These are phyloP conservation scores for Coccomyxa subellipsoidea DNA, from an alignment of 163 green algal genomes.

Conservation along the genomic window DNA sequence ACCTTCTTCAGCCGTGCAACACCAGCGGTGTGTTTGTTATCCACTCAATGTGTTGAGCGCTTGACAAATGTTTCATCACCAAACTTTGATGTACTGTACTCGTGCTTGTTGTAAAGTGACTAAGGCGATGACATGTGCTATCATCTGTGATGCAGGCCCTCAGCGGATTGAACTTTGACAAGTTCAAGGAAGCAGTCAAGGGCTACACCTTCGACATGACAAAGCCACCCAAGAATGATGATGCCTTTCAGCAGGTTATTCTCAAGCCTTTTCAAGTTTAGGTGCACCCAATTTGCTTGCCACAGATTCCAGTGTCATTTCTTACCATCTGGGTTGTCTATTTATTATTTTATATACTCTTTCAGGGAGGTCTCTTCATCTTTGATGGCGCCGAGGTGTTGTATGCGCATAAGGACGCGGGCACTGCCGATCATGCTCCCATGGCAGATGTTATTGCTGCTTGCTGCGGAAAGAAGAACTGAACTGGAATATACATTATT, in stretches of 20 bases:
- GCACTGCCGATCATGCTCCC: background rate
- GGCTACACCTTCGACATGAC: background rate
- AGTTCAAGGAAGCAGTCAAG: conserved; percentile 5
- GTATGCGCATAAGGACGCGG: background rate
- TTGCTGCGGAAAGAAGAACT: background rate
- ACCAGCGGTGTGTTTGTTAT: background rate
- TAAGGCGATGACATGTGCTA: background rate
- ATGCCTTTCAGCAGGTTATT: background rate
- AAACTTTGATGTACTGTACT: background rate
- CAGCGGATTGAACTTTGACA: conserved; percentile 1
- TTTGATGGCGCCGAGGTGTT: background rate
- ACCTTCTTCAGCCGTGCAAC: background rate
- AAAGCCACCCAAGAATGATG: background rate
- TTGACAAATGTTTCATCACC: too few species aligned
- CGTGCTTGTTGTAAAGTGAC: background rate
- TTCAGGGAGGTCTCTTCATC: background rate
- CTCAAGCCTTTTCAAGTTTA: too few species aligned
- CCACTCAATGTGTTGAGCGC: too few species aligned
- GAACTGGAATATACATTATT: background rate
- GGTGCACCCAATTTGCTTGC: too few species aligned
- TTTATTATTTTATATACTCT: background rate
- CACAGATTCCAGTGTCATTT: too few species aligned
- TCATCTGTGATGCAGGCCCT: background rate
- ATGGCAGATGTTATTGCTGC: background rate
- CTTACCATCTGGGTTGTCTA: too few species aligned